These are phyloP conservation scores for Moniliophthora roreri DNA, from an alignment of 1,284 basidiomycete species.

Conservation along the genomic window DNA sequence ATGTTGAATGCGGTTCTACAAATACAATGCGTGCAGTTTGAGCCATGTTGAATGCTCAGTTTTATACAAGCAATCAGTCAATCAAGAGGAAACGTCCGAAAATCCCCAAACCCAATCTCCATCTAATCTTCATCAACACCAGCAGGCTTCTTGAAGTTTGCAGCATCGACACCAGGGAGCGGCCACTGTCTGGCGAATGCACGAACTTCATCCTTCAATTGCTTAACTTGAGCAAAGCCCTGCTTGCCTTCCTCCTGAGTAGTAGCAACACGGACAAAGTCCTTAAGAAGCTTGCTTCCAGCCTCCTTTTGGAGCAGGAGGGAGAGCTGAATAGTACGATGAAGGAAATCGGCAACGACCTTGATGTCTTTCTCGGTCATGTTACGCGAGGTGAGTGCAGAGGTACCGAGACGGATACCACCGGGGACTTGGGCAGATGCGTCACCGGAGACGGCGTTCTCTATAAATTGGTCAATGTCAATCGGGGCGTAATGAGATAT, in stretches of 20 bases:
- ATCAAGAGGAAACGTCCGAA: not conserved
- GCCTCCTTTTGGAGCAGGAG: slow-evolving; percentile 91
- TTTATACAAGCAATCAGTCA: not conserved
- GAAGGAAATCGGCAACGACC: slow-evolving; percentile 88
- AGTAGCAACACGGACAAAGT: slow-evolving; percentile 88
- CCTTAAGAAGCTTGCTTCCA: slow-evolving; percentile 92
- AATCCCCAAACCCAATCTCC: slow-evolving; percentile 10
- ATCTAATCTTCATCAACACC: slow-evolving; percentile 60
- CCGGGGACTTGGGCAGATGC: slow-evolving; percentile 95
- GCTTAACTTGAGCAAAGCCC: slow-evolving; percentile 70
- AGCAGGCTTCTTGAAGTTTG: slow-evolving; percentile 59
- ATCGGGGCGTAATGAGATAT: not conserved
- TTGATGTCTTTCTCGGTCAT: slow-evolving; percentile 90
- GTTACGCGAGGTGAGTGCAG: slow-evolving; percentile 92
- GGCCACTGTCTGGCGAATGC: slow-evolving; percentile 88
- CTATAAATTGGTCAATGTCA: slow-evolving; percentile 39
- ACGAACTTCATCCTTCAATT: slow-evolving; percentile 74
- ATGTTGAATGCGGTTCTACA: slow-evolving; percentile 7
- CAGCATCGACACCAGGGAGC: slow-evolving; percentile 85
- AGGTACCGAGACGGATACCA: slow-evolving; percentile 95
- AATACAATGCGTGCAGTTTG: not conserved
- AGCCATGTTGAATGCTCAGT: slow-evolving; percentile 4
- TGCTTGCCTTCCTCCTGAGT: slow-evolving; percentile 69
- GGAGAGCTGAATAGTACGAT: slow-evolving; percentile 89
- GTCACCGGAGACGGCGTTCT: slow-evolving; percentile 97